Evolutionary conservation across 2,329 filamentous ascomycete genomes (phyloP).

Genomic region (Fusarium penzigii): DNA sequence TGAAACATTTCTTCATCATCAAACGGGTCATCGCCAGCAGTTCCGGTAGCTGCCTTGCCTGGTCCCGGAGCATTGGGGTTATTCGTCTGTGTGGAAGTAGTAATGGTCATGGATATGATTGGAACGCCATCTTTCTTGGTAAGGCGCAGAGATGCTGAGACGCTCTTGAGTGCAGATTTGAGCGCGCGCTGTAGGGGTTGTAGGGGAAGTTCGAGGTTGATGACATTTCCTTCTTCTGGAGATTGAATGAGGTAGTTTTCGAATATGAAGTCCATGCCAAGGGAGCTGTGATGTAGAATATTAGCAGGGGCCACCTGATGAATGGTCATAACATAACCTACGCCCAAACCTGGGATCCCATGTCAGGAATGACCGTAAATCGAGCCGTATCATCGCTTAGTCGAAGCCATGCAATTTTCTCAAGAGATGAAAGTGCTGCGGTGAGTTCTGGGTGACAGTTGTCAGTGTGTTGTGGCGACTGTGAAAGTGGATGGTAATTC

Average conservation of each 20-base stretch:
- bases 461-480: not conserved
- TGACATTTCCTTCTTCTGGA: constrained; percentile 78
- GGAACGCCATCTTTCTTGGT: constrained; percentile 91
- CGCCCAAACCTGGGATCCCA: constrained; percentile 96
- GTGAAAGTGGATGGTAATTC: not conserved
- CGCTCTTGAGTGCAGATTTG: constrained; percentile 79
- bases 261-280: constrained; percentile 81
- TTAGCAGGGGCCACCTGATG: not conserved
- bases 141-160: constrained; percentile 80
- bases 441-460: constrained; percentile 53
- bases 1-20: constrained; percentile 48
- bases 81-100: constrained; percentile 64
- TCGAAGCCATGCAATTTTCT: constrained; percentile 88
- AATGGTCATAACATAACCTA: constrained; percentile 43
- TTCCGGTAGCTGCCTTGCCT: constrained; percentile 28
- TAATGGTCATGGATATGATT: constrained; percentile 86
- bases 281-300: constrained; percentile 42
- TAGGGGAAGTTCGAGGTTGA: constrained; percentile 96
- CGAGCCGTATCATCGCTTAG: constrained; percentile 84
- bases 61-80: constrained; percentile 37
- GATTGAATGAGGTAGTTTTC: constrained; percentile 83
- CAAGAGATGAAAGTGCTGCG: constrained; percentile 64
- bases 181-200: constrained; percentile 86
- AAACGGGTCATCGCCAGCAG: constrained; percentile 39
- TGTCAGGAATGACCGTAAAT: constrained; percentile 94